Evolutionary conservation across 345 rosid genomes (phyloP).

Genomic region (Iberis pinnata): DNA sequence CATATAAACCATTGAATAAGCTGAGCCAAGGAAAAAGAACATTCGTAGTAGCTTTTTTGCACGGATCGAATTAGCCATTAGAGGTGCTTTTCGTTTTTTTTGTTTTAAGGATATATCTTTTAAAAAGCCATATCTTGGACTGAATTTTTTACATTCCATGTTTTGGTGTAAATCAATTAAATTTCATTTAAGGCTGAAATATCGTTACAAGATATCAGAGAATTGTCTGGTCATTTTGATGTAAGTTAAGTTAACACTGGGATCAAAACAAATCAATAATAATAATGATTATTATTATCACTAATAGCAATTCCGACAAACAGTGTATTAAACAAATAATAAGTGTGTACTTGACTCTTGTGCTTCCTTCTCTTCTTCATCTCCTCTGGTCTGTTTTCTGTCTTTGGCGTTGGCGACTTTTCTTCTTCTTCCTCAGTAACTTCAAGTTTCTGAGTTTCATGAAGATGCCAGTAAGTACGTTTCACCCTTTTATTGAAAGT

Average conservation of each 20-base stretch:
- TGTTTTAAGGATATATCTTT: background rate
- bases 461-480: slow-evolving; percentile 99
- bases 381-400: slow-evolving; percentile 27
- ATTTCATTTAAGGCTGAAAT: too few relatives aligned
- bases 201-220: background rate
- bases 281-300: slow-evolving; percentile 18
- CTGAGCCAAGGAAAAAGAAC: too few relatives aligned
- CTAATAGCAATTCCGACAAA: slow-evolving; percentile 25
- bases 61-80: background rate
- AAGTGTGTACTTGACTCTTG: slow-evolving; percentile 15
- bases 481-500: slow-evolving; percentile 30
- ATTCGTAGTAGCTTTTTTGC: background rate
- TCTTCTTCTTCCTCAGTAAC: slow-evolving; percentile 23
- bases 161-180: too few relatives aligned
- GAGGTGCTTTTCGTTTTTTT: background rate
- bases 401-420: slow-evolving; percentile 14
- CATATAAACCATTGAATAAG: too few relatives aligned
- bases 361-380: slow-evolving; percentile 26
- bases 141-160: too few relatives aligned
- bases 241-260: slow-evolving; percentile 15
- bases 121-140: slow-evolving; percentile 1
- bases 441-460: slow-evolving; percentile 42
- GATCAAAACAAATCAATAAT: slow-evolving; percentile 20
- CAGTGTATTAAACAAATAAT: slow-evolving; percentile 18
- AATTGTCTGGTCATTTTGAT: slow-evolving; percentile 18